Evolutionary conservation across 768 basidiomycete species (phyloP), one percentile per base, ranked within the genome.

Genomic region (Rhodotorula taiwanensis): DNA sequence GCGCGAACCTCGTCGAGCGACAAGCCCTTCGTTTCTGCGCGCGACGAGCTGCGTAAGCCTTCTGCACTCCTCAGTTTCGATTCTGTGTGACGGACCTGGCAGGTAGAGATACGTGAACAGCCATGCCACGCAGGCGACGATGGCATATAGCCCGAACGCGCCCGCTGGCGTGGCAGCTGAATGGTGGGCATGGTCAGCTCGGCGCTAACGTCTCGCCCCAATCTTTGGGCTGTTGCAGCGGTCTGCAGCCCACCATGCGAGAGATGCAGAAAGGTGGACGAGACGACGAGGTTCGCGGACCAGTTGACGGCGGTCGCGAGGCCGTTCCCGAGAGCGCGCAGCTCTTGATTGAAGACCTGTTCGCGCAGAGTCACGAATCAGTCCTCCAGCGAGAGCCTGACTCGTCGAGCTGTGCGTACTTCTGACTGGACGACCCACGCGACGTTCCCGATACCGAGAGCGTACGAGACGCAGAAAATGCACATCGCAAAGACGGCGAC

Each of bases 391-490:
- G 30, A 20, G 20, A n/a, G 36, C 10, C 16, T 9, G 36, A 39
- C 10, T 9, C 10, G 16, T 10, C 9, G 36, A 9, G 20, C 16
- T 27, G 9, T 7, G 18, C 49, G 39, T 25, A 69, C 58, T 55
- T 70, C 69, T 42, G 31, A 31, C 47, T 68, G 66, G 0, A 71
- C 56, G 25, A 71, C 55, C 70, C 70, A 71, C 5, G 70, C 67
- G 0, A 60, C 55, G 49, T 67, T 69, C 13, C 70, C 70, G 14
- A 71, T 21, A 1, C 60, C 60, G 18, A 69, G 55, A 0, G 70
- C 66, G 44, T 58, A 71, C 5, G 57, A 41, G 10, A 33, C 53
- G 52, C 60, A 66, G 57, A 68, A 71, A 11, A 41, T 13, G 4
- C 52, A 44, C 60, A 71, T 69, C 2, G 57, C 44, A 3, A 57